These are phyloP conservation scores for Lentinus tigrinus DNA, from an alignment of 768 basidiomycete genomes.

Conservation along the genomic window DNA sequence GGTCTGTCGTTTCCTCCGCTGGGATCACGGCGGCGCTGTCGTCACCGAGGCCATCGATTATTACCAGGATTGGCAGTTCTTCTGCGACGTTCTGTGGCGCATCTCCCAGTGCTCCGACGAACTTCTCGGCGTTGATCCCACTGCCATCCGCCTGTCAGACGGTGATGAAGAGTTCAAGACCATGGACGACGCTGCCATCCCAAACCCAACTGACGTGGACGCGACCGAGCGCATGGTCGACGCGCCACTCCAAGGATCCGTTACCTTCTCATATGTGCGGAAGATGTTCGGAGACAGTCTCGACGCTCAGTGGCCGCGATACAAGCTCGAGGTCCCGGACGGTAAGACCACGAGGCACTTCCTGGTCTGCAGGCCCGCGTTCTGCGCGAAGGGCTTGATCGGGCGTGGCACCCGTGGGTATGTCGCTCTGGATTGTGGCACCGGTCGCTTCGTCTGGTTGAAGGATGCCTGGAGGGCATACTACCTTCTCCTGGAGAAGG, in stretches of 20 bases:
- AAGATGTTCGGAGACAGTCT: neutral
- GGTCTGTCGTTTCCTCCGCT: neutral
- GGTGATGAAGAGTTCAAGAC: neutral
- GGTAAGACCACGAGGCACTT: neutral
- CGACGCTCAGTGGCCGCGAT: neutral
- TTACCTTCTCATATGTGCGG: constrained; percentile 2
- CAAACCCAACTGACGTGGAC: neutral
- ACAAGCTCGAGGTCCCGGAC: constrained; percentile 1
- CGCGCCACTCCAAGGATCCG: neutral
- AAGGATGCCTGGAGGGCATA: constrained; percentile 9
- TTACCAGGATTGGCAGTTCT: neutral
- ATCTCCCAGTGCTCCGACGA: neutral
- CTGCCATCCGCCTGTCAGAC: neutral
- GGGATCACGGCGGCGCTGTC: constrained; percentile 9
- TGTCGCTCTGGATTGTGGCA: constrained; percentile 7
- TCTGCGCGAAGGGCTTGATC: constrained; percentile 1
- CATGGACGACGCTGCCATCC: neutral
- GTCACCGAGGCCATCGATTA: constrained; percentile 7
- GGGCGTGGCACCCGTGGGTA: constrained; percentile 16
- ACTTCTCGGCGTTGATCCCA: constrained; percentile 3
- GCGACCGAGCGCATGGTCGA: no score
- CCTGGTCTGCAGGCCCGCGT: constrained; percentile 5
- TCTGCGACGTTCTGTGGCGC: constrained; percentile 7
- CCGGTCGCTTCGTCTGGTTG: constrained; percentile 1
- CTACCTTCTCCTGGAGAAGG: neutral